Percentiles rank a stretch among this genome's conserved stretches.
These are phyloP conservation scores for Austroboletus eburneus DNA, from an alignment of 768 basidiomycete genomes.

Conservation along the genomic window DNA sequence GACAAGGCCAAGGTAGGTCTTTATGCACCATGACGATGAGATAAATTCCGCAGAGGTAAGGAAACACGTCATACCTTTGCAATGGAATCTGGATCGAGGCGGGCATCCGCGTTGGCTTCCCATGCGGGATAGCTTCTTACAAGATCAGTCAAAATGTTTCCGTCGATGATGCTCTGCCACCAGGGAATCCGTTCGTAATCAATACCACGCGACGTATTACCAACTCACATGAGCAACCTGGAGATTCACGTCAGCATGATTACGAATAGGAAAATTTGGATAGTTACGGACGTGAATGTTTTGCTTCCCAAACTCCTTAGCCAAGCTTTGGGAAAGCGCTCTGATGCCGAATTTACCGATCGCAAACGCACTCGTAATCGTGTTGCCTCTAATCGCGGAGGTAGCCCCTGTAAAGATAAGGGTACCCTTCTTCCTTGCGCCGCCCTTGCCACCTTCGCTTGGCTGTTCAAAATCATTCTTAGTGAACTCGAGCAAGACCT, in stretches of 20 bases:
- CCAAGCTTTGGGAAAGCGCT: slow-evolving; percentile 64
- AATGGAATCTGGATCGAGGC: slow-evolving; percentile 63
- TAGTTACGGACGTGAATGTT: slow-evolving; percentile 62
- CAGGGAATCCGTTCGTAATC: background rate
- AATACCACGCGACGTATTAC: background rate
- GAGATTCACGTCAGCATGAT: slow-evolving; percentile 1
- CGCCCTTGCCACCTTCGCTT: slow-evolving; percentile 34
- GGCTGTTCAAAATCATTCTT: slow-evolving; percentile 43
- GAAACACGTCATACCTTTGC: slow-evolving; percentile 46
- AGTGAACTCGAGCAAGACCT: slow-evolving; percentile 57
- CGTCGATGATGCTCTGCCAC: slow-evolving; percentile 64
- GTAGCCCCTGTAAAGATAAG: slow-evolving; percentile 75
- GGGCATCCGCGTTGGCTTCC: slow-evolving; percentile 42
- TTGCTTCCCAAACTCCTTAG: slow-evolving; percentile 70
- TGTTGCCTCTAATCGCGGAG: slow-evolving; percentile 59
- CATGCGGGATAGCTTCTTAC: slow-evolving; percentile 33
- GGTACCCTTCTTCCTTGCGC: slow-evolving; percentile 56
- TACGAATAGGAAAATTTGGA: background rate
- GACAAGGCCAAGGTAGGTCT: slow-evolving; percentile 65
- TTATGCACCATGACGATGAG: slow-evolving; percentile 1
- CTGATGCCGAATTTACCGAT: slow-evolving; percentile 61
- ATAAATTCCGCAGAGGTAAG: background rate
- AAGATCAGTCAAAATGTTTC: slow-evolving; percentile 44
- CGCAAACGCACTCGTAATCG: slow-evolving; percentile 55
- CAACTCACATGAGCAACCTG: slow-evolving; percentile 63